Evolutionary conservation across 306 rosid genomes (phyloP).

Genomic region (Lagenaria siceraria): DNA sequence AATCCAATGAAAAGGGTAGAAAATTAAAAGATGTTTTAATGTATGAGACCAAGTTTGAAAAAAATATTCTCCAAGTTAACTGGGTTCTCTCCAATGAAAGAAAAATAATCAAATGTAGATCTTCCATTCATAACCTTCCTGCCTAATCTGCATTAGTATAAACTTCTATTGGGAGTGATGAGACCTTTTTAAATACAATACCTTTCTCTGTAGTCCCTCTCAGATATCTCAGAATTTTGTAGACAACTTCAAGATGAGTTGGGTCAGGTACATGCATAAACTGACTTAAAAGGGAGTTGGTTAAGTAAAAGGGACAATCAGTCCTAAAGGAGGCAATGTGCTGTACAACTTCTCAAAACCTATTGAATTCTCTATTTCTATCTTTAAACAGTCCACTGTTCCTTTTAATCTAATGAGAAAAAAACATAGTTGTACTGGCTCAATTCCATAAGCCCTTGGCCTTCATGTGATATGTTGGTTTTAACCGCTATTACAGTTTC

Average conservation of each 20-base stretch:
- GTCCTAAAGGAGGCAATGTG: background rate
- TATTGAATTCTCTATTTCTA: background rate
- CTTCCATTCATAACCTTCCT: no score
- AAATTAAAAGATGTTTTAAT: background rate
- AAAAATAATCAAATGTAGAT: no score
- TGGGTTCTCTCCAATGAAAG: no score
- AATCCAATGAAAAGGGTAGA: background rate
- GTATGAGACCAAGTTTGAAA: background rate
- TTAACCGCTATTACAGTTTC: background rate
- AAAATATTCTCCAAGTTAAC: background rate
- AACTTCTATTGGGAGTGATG: no score
- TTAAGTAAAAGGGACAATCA: background rate
- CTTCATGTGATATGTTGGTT: background rate
- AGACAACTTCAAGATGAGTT: no score
- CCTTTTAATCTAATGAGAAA: background rate
- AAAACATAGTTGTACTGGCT: background rate
- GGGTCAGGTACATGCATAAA: no score
- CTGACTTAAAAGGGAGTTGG: no score
- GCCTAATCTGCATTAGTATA: no score
- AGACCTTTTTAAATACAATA: no score
- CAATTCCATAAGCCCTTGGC: no score
- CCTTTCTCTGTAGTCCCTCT: no score
- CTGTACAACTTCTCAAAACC: background rate
- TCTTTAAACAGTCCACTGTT: background rate
- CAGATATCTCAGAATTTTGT: no score